Conservation (phyloP, 257 asterid genomes). For the Solanum ahanhuiri region DNA sequence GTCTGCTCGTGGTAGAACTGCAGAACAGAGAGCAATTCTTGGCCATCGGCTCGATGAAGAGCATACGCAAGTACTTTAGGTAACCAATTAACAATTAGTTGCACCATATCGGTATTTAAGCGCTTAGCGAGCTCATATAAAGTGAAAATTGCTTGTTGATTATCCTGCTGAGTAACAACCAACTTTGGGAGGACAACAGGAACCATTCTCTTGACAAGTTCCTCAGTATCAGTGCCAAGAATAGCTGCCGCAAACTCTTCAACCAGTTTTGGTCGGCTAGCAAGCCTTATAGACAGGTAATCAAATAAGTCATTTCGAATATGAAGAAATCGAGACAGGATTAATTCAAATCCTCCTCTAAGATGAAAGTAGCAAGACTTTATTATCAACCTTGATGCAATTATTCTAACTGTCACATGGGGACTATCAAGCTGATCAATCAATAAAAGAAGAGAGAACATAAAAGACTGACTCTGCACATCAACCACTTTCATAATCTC, state of each 20-base stretch:
- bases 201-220: slow-evolving; percentile 74
- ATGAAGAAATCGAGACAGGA: slow-evolving; percentile 57
- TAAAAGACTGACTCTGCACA: slow-evolving; percentile 54
- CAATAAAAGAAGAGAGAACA: slow-evolving; percentile 68
- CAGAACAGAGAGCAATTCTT: slow-evolving; percentile 50
- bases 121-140: slow-evolving; percentile 63
- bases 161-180: slow-evolving; percentile 47
- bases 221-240: slow-evolving; percentile 66
- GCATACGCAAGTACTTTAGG: slow-evolving; percentile 90
- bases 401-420: slow-evolving; percentile 49
- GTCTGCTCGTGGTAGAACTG: slow-evolving; percentile 69
- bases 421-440: slow-evolving; percentile 77
- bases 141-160: slow-evolving; percentile 49
- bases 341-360: slow-evolving; percentile 58
- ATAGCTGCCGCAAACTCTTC: slow-evolving; percentile 82
- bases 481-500: slow-evolving; percentile 65
- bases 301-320: slow-evolving; percentile 67
- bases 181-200: slow-evolving; percentile 94
- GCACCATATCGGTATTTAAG: slow-evolving; percentile 61
- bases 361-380: slow-evolving; percentile 53
- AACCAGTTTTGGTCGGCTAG: slow-evolving; percentile 55
- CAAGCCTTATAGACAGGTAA: slow-evolving; percentile 59
- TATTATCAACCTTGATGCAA: slow-evolving; percentile 62
- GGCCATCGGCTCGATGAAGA: slow-evolving; percentile 71
- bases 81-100: slow-evolving; percentile 57